Evolutionary conservation across 495 filamentous ascomycete species (phyloP).

Genomic region (Neurospora sp.): DNA sequence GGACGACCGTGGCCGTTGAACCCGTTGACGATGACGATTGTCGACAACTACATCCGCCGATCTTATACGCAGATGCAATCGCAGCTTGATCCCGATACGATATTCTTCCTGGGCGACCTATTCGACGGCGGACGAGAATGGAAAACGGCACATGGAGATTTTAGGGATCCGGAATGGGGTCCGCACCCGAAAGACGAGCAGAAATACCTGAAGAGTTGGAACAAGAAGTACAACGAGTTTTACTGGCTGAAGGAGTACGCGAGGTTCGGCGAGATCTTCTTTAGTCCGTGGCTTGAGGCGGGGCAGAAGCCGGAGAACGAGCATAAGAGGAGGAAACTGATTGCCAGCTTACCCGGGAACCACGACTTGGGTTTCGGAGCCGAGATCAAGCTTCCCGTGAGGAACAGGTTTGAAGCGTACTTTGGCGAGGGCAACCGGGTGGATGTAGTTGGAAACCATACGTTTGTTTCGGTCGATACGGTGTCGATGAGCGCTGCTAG

Average conservation of each 20-base stretch:
- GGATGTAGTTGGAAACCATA: conserved; percentile 89
- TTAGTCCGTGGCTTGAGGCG: conserved; percentile 46
- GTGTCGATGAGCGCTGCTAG: conserved; percentile 71
- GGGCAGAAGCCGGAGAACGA: conserved; percentile 26
- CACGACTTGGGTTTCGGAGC: conserved; percentile 93
- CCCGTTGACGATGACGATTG: conserved; percentile 67
- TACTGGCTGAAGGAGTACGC: conserved; percentile 80
- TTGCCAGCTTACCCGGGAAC: conserved; percentile 83
- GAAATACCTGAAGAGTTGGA: conserved; percentile 54
- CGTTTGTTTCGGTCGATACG: conserved; percentile 82
- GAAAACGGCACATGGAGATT: conserved; percentile 53
- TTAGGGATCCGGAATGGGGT: conserved; percentile 50
- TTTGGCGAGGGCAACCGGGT: conserved; percentile 85
- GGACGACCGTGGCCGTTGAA: conserved; percentile 85
- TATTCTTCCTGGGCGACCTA: conserved; percentile 87
- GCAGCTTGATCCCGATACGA: conserved; percentile 63
- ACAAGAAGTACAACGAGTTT: conserved; percentile 55
- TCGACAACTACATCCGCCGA: conserved; percentile 79
- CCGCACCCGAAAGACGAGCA: conserved; percentile 38
- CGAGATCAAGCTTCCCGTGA: conserved; percentile 67
- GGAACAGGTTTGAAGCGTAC: conserved; percentile 73
- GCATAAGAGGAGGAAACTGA: conserved; percentile 51
- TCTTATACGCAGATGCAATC: conserved; percentile 64
- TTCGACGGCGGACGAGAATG: conserved; percentile 97
- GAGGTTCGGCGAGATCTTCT: conserved; percentile 72